Percentiles rank a stretch among this genome's conserved stretches.
phyloP scores from a whole-genome alignment of 495 filamentous ascomycete genomes.

The Podospora pseudopauciseta region DNA sequence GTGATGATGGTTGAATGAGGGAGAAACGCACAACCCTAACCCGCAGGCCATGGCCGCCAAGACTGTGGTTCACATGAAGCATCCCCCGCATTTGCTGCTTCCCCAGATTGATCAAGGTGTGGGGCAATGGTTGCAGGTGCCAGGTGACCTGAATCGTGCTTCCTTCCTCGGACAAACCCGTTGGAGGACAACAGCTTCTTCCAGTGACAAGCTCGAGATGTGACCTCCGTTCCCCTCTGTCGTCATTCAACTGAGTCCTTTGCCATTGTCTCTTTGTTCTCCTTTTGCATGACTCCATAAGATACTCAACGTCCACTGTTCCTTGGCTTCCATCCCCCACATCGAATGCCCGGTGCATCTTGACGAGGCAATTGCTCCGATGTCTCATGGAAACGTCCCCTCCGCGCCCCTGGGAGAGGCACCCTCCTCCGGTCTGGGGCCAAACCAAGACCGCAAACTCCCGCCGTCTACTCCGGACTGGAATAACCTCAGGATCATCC shows the following conservation, averaged over 20 bases:
- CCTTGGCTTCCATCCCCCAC: conserved; percentile 5
- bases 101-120: neutral
- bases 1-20: too few relatives aligned
- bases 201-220: neutral
- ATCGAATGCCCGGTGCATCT: neutral
- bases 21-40: neutral
- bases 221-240: neutral
- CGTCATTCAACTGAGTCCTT: neutral
- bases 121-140: neutral
- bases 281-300: neutral
- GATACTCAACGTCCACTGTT: neutral
- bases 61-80: neutral
- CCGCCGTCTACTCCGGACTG: conserved; percentile 47
- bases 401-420: conserved; percentile 7
- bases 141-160: neutral
- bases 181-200: neutral
- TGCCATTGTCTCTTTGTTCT: neutral
- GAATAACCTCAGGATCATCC: conserved; percentile 59
- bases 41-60: neutral
- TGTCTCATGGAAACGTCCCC: conserved; percentile 11
- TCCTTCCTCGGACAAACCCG: neutral
- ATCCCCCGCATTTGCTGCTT: neutral
- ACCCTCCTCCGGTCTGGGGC: neutral
- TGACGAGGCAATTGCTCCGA: conserved; percentile 15
- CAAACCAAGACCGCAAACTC: conserved; percentile 13